Base-by-base conservation (phyloP, 1,139 yeast species). In the Hemisphaericaspora xylanilytica region DNA sequence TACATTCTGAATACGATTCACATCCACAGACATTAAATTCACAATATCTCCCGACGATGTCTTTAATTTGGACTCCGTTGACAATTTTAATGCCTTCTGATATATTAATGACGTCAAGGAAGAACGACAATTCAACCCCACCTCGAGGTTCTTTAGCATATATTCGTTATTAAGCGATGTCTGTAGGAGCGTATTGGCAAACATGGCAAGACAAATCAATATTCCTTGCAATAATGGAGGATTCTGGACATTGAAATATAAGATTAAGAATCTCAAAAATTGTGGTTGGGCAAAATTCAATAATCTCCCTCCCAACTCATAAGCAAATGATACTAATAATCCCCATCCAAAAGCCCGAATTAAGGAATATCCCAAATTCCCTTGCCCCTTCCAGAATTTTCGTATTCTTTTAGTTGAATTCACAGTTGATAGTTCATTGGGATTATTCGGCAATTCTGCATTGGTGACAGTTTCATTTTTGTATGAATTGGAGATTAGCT, bases 221-320 rank as follows among this genome's bases (percentile, higher is more conserved):
- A 73, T 54, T 5, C 86, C 85, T 49, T 72, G 63, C 21, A 81
- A 58, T 3, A 69, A 44, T 2, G 82, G 81, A 5, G 67, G 63
- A 24, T 43, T 53, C 18, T 40, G 59, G 52, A 38, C 55, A 48
- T 48, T 62, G 55, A 81, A 80, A 49, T 68, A 78, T 35, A 63
- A 49, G 44, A 78, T 76, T 41, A 58, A 59, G 4, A 65, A 48
- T 37, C 78, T 65, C 40, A 81, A 62, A 11, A 81, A 55, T 51
- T 78, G 84, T 0, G 88, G 87, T 51, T 78, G 79, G 14, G 70
- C 60, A 46, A 76, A 77, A 6, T 72, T 63, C 7, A 78, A 51
- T 6, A 71, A 43, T 37, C 71, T 75, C 34, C 70, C 75, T 18
- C 58, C 46, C 33, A 73, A 62, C 53, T 77, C 82, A 47, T 63